Evolutionary conservation across 148 eudicot species (phyloP), one percentile per base, ranked within the genome.

Genomic region (Rhododendron henanense): DNA sequence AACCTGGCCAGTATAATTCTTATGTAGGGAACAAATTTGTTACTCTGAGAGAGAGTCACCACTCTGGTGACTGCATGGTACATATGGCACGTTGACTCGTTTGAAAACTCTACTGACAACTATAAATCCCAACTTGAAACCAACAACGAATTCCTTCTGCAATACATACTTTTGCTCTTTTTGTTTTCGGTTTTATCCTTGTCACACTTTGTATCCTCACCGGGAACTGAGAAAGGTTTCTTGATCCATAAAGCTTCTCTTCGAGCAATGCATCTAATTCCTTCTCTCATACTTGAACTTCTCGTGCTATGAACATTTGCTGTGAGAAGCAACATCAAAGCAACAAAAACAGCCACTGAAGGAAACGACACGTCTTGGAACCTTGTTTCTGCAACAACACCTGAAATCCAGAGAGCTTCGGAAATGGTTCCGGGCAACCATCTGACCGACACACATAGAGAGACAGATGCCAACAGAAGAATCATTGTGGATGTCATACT

Each of bases 341-440:
- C 23, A 78, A 57, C 86, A 57, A 37, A 21, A 85, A 76, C 50
- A 48, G n/a, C 59, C 73, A n/a, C 16, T 4, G 45, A 5, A 67
- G 18, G 7, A 11, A 69, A 69, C 2, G 19, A 73, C 37, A 85
- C 25, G 61, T 16, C 31, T 10, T 44, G 47, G 31, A 23, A 35
- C 41, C 82, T 85, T 76, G 35, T 53, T 84, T 84, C 61, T 69
- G 78, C 59, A 69, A 23, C 78, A 67, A 37, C 14, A 35, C 67
- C 25, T 1, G 81, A 75, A 57, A 76, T 14, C 50, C n/a, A 19
- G 37, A 37, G 71, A 76, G 81, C 71, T 88, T 55, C 44, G 33
- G 74, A 57, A 67, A 67, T 28, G 80, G 78, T 81, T 77, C 82
- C 9, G 50, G 82, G 67, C 51, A 84, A 84, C 78, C 84, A 84